Conservation (phyloP, 768 basidiomycete genomes). For the Ramaria sp. region DNA sequence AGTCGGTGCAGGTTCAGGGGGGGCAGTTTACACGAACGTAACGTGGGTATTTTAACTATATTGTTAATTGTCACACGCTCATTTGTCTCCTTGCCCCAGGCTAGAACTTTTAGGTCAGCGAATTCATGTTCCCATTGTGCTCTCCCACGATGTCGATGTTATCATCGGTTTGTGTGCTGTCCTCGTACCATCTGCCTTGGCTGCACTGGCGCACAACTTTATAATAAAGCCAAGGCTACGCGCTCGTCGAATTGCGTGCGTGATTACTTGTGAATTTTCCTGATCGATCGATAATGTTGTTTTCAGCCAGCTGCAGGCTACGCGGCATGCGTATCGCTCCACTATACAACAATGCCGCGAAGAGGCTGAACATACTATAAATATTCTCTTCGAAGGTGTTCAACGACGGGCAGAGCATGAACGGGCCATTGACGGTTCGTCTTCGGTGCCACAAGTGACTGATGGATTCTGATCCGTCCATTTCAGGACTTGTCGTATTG, state of each 20-base stretch:
- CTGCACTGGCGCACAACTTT: slow-evolving; percentile 22
- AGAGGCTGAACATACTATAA: slow-evolving; percentile 51
- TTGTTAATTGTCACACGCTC: neutral
- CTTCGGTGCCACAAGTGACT: neutral
- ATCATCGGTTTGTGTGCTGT: slow-evolving; percentile 7
- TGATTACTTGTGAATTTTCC: slow-evolving; percentile 12
- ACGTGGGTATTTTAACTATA: neutral
- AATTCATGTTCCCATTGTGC: neutral
- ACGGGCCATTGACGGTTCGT: slow-evolving; percentile 52
- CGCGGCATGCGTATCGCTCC: slow-evolving; percentile 51
- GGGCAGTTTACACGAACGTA: neutral
- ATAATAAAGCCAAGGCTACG: slow-evolving; percentile 45
- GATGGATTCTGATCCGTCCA: neutral
- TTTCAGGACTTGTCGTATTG: slow-evolving; percentile 61
- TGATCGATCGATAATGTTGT: slow-evolving; percentile 7
- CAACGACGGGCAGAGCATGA: slow-evolving; percentile 54
- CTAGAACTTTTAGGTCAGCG: slow-evolving; percentile 1
- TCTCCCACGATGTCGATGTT: slow-evolving; percentile 5
- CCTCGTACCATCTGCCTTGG: slow-evolving; percentile 4
- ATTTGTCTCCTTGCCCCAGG: neutral
- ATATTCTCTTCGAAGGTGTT: slow-evolving; percentile 58
- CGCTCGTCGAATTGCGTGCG: slow-evolving; percentile 42
- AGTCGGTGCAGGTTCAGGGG: neutral
- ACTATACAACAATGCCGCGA: slow-evolving; percentile 50
- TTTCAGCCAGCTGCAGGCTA: slow-evolving; percentile 54